Conservation (phyloP, 2,329 filamentous ascomycete species). For the Pleoardoris graminearum region DNA sequence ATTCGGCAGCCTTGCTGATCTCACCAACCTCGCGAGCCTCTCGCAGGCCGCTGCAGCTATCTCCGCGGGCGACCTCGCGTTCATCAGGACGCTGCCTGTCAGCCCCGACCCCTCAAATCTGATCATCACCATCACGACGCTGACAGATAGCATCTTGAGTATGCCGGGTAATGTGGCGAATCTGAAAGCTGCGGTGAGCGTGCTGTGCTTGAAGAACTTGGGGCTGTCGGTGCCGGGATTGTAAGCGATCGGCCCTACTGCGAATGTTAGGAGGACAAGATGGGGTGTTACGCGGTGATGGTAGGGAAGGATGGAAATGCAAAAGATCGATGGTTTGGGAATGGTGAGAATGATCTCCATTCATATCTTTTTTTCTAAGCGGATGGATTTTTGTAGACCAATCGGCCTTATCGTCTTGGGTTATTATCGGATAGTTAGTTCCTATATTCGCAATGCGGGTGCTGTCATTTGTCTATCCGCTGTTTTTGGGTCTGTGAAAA, state of each 20-base stretch:
- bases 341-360: too few relatives aligned
- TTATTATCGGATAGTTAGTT: too few relatives aligned
- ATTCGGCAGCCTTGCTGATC: constrained; percentile 13
- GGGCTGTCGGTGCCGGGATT: constrained; percentile 18
- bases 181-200: constrained; percentile 16
- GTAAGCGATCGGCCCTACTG: background rate
- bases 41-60: constrained; percentile 13
- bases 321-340: too few relatives aligned
- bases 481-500: too few relatives aligned
- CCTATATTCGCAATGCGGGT: too few relatives aligned
- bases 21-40: constrained; percentile 15
- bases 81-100: constrained; percentile 18
- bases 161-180: constrained; percentile 18
- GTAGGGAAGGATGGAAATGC: too few relatives aligned
- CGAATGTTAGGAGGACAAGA: too few relatives aligned
- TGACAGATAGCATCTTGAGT: constrained; percentile 15
- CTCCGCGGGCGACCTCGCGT: constrained; percentile 14
- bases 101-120: constrained; percentile 17
- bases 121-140: constrained; percentile 15
- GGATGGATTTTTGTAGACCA: too few relatives aligned
- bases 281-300: too few relatives aligned
- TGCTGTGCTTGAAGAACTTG: constrained; percentile 15
- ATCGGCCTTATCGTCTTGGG: too few relatives aligned
- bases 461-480: too few relatives aligned
- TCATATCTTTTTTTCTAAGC: too few relatives aligned